A percentile compares a stretch with the other conserved stretches of the same genome.
These are phyloP conservation scores for Phanerochaete carnosa DNA, from an alignment of 768 basidiomycete species.

Conservation along the genomic window DNA sequence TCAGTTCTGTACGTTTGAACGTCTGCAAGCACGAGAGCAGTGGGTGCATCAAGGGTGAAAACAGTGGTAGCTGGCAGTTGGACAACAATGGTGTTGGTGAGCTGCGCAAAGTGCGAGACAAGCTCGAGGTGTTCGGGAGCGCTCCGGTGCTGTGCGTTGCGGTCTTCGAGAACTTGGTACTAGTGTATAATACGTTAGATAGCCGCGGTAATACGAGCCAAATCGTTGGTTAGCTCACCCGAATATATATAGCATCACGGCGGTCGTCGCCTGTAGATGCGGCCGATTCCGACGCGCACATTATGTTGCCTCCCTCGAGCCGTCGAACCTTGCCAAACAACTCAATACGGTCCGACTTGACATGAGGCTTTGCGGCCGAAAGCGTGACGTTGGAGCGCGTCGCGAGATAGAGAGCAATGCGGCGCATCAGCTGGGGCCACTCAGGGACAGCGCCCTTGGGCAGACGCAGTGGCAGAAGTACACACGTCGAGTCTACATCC, in stretches of 20 bases:
- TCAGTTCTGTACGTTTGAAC: not conserved
- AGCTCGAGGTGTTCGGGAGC: not conserved
- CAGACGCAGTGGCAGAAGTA: too few species aligned
- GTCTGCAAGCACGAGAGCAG: not conserved
- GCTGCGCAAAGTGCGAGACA: not conserved
- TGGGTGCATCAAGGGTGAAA: not conserved
- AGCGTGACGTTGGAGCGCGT: too few species aligned
- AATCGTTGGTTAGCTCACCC: too few species aligned
- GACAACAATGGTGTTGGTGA: not conserved
- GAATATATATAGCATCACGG: not conserved
- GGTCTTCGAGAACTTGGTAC: not conserved
- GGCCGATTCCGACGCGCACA: not conserved
- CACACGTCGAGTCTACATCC: too few species aligned
- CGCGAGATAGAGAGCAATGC: too few species aligned
- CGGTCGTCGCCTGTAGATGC: not conserved
- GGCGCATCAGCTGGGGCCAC: too few species aligned
- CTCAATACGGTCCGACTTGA: not conserved
- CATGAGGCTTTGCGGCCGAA: too few species aligned
- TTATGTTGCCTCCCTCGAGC: not conserved
- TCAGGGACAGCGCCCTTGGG: too few species aligned
- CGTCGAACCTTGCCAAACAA: not conserved
- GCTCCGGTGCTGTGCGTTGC: not conserved
- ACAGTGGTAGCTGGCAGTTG: not conserved
- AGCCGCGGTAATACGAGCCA: too few species aligned
- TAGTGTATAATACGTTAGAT: not conserved